Evolutionary conservation across 352 stramenopile species (phyloP).

Genomic region (Blastocystis sp.): DNA sequence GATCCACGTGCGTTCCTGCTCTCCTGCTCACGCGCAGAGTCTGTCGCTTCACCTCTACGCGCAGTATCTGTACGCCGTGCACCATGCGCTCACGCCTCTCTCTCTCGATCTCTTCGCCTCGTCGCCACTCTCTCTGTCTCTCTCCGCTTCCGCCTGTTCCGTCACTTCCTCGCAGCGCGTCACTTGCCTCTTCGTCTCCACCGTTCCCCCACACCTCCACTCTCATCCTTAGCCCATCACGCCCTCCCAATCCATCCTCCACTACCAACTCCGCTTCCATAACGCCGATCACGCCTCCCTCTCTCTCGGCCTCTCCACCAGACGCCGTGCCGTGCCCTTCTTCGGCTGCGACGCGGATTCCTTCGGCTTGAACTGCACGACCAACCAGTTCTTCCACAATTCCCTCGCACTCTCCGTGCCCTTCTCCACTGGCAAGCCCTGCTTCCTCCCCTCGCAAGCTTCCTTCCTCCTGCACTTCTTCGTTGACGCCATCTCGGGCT

Average conservation of each 20-base stretch:
- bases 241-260: not conserved
- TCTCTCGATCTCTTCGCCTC: not conserved
- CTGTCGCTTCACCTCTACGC: not conserved
- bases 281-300: not conserved
- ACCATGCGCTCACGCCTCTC: not conserved
- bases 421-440: not conserved
- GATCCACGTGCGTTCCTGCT: not conserved
- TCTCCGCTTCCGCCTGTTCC: not conserved
- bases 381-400: not conserved
- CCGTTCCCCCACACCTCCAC: not conserved
- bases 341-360: not conserved
- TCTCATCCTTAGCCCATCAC: not conserved
- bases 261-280: not conserved
- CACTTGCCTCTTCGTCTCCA: not conserved
- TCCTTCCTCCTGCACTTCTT: constrained; percentile 7
- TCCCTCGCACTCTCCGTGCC: not conserved
- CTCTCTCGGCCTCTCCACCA: not conserved
- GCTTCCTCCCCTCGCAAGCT: not conserved
- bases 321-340: not conserved
- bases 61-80: not conserved
- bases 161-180: not conserved
- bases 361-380: not conserved
- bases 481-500: constrained; percentile 24
- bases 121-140: not conserved
- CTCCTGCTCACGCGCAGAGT: not conserved